A percentile compares a stretch with the other conserved stretches of the same genome.
These are phyloP conservation scores for Ettlia oleoabundans DNA, from an alignment of 139 green algal species.

Conservation along the genomic window DNA sequence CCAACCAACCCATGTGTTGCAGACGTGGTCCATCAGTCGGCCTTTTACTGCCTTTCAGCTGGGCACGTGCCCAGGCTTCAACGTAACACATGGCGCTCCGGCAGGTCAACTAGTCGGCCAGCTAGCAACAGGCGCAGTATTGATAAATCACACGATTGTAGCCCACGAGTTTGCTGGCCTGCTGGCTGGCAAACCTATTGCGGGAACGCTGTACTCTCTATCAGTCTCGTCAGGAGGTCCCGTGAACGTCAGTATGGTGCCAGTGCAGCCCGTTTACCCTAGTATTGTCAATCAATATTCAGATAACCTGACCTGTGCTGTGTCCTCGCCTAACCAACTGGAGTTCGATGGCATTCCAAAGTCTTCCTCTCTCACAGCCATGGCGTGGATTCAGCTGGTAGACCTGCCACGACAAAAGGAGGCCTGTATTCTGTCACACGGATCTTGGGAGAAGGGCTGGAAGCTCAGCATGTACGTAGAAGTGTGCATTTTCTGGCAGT, in stretches of 20 bases:
- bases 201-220: not conserved
- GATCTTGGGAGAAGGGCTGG: constrained; percentile 21
- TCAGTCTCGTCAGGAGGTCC: not conserved
- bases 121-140: not conserved
- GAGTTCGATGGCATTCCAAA: not conserved
- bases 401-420: not conserved
- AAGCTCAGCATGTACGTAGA: constrained; percentile 26
- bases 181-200: not conserved
- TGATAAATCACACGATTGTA: too few species aligned
- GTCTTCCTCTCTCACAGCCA: not conserved
- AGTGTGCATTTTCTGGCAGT: not conserved
- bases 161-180: not conserved
- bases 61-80: too few species aligned
- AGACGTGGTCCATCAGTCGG: too few species aligned
- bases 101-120: not conserved
- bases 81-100: too few species aligned
- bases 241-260: not conserved
- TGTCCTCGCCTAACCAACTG: not conserved
- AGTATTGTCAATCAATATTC: not conserved
- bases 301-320: not conserved
- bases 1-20: too few species aligned
- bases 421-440: constrained; percentile 16
- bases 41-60: too few species aligned
- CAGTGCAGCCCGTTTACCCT: not conserved
- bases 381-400: constrained; percentile 14